Conservation (phyloP, 257 asterid genomes). For the Jacaranda mimosifolia region DNA sequence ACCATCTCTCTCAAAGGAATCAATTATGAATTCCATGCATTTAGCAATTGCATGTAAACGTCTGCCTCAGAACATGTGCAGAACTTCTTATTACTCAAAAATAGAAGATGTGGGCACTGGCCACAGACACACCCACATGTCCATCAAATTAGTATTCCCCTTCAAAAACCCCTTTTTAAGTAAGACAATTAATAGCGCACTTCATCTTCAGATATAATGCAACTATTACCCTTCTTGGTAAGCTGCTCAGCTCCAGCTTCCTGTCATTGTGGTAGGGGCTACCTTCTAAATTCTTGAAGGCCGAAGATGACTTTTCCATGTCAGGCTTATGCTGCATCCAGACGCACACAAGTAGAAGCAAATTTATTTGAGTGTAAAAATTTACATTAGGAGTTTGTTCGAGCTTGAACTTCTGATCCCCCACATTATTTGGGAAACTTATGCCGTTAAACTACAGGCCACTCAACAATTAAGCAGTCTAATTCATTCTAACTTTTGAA, state of each 20-base stretch:
- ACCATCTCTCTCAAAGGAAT: neutral
- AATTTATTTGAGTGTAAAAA: too few species aligned
- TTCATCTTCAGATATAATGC: conserved; percentile 22
- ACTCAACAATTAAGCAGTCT: too few species aligned
- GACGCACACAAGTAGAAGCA: too few species aligned
- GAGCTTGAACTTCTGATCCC: too few species aligned
- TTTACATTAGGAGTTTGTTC: too few species aligned
- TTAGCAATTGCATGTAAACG: conserved; percentile 3
- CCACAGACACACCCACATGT: conserved; percentile 35
- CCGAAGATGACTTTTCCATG: conserved; percentile 31
- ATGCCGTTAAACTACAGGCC: too few species aligned
- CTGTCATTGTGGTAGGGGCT: conserved; percentile 4
- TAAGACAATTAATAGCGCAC: conserved; percentile 28
- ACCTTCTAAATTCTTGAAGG: neutral
- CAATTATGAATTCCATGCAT: neutral
- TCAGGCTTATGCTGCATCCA: conserved; percentile 14
- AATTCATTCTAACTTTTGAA: too few species aligned
- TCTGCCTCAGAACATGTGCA: conserved; percentile 11
- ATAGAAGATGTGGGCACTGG: conserved; percentile 13
- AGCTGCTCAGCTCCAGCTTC: neutral
- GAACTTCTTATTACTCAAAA: neutral
- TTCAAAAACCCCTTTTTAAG: conserved; percentile 17
- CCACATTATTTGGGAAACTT: too few species aligned
- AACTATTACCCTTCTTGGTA: conserved; percentile 14
- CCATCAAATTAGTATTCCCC: conserved; percentile 25